Evolutionary conservation across 169 alveolate species (phyloP).

Genomic region (Cryptosporidium bovis): DNA sequence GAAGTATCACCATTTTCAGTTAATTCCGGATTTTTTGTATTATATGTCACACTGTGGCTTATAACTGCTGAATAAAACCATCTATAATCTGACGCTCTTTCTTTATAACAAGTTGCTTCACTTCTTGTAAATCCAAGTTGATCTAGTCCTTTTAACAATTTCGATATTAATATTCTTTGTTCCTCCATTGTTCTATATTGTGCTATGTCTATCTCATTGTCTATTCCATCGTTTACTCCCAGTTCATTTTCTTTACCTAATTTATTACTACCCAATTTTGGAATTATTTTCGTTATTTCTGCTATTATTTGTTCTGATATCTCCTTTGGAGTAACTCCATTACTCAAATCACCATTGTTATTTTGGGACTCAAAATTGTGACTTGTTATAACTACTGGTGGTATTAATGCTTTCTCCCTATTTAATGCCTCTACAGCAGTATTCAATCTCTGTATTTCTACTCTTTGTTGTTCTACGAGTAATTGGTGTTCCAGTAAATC

Average conservation of each 20-base stretch:
- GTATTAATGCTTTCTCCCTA: slow-evolving; percentile 67
- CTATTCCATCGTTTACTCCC: slow-evolving; percentile 1
- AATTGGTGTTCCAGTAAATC: slow-evolving; percentile 64
- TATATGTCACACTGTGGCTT: slow-evolving; percentile 64
- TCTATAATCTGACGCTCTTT: slow-evolving; percentile 67
- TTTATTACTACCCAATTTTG: not conserved
- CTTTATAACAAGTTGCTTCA: slow-evolving; percentile 68
- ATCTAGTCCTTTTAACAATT: slow-evolving; percentile 55
- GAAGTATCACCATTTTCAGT: not conserved
- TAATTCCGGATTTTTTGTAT: not conserved
- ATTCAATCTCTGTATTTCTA: slow-evolving; percentile 60
- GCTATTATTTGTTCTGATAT: slow-evolving; percentile 66
- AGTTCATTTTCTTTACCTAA: not conserved
- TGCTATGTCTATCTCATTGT: slow-evolving; percentile 34
- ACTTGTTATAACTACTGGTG: slow-evolving; percentile 66
- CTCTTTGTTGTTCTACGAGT: slow-evolving; percentile 69
- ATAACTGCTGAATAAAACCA: slow-evolving; percentile 71
- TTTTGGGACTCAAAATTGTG: slow-evolving; percentile 5
- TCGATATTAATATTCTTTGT: slow-evolving; percentile 59
- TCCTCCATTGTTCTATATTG: slow-evolving; percentile 73
- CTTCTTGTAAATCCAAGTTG: slow-evolving; percentile 70
- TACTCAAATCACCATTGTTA: not conserved
- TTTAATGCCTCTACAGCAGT: slow-evolving; percentile 69
- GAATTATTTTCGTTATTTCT: slow-evolving; percentile 47
- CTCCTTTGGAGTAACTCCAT: slow-evolving; percentile 31